Conservation (phyloP, 257 asterid genomes). For the Solanum dulcamara region DNA sequence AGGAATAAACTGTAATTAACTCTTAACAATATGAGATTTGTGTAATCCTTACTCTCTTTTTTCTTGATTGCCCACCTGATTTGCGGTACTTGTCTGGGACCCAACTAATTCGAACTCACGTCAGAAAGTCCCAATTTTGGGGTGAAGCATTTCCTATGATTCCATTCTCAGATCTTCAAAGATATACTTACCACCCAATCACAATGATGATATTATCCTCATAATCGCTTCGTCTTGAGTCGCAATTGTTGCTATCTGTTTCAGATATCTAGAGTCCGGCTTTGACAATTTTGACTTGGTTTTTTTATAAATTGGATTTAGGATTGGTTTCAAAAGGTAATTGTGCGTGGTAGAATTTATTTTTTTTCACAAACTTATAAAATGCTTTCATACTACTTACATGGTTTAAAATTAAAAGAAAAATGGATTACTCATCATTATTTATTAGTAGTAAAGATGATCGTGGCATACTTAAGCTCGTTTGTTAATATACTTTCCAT, state of each 20-base stretch:
- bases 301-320: background rate
- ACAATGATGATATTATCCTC: no score
- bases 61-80: background rate
- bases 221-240: no score
- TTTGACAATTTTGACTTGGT: background rate
- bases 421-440: background rate
- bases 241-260: no score
- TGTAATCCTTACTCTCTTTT: no score
- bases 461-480: background rate
- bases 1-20: no score
- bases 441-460: no score
- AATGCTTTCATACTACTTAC: background rate
- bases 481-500: background rate
- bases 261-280: background rate
- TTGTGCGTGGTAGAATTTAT: background rate
- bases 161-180: background rate
- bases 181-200: background rate
- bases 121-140: background rate
- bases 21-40: no score
- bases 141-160: background rate
- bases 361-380: background rate
- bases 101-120: background rate
- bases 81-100: background rate
- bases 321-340: background rate
- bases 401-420: background rate